A percentile compares a stretch with the other conserved stretches of the same genome.
Conservation (phyloP, 1,284 basidiomycete genomes). For the Sanghuangporus weigelae region DNA sequence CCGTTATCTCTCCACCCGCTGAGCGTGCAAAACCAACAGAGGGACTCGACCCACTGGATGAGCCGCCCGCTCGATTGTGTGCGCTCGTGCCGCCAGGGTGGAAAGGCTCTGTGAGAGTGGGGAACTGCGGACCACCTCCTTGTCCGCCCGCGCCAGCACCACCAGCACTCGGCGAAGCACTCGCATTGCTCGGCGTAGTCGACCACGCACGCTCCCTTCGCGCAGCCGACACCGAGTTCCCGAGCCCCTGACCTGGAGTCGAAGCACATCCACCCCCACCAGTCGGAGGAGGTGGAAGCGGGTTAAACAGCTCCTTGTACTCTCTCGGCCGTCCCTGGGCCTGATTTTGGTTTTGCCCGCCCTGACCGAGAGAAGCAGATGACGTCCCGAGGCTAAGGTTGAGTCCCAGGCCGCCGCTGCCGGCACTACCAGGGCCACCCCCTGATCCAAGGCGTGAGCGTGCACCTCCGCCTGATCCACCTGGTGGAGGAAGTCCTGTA, state of each 20-base stretch:
- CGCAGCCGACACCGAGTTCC: background rate
- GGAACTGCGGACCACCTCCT: background rate
- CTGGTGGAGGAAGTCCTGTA: background rate
- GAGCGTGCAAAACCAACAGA: constrained; percentile 3
- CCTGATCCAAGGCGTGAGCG: background rate
- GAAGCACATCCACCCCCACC: background rate
- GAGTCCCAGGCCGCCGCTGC: background rate
- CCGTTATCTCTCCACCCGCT: background rate
- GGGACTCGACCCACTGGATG: constrained; percentile 4
- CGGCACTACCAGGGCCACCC: background rate
- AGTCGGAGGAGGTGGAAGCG: background rate
- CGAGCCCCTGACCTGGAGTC: background rate
- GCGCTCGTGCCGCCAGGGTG: background rate
- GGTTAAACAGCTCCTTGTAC: constrained; percentile 7
- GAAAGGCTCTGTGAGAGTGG: constrained; percentile 14
- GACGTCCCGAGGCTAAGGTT: constrained; percentile 5
- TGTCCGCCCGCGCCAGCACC: background rate
- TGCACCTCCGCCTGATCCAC: background rate
- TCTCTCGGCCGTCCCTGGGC: background rate
- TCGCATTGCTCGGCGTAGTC: constrained; percentile 11
- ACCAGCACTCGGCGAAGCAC: background rate
- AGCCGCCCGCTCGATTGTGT: background rate
- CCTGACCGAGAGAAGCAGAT: background rate
- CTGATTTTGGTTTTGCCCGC: background rate
- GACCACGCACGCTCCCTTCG: constrained; percentile 11